phyloP scores from a whole-genome alignment of 352 stramenopile species.

The Globisporangium sylvaticum region DNA sequence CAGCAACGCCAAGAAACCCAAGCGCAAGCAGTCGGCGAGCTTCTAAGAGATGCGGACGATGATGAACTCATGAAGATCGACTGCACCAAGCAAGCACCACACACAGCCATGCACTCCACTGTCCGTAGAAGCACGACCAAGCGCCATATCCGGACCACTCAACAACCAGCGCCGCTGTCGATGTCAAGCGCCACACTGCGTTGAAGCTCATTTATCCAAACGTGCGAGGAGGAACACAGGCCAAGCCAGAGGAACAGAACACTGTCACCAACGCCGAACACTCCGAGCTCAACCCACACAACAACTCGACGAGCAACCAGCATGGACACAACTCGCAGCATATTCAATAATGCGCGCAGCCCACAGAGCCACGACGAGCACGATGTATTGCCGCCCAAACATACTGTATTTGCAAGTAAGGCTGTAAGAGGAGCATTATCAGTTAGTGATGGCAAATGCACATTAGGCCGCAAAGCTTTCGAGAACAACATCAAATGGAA shows the following conservation, averaged over 20 bases:
- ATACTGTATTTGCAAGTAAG: background rate
- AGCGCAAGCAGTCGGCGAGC: constrained; percentile 20
- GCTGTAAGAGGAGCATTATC: background rate
- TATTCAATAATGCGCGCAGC: background rate
- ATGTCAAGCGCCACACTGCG: background rate
- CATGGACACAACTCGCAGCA: background rate
- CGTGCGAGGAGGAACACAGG: background rate
- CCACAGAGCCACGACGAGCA: background rate
- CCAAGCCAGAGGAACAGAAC: background rate
- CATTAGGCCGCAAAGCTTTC: background rate
- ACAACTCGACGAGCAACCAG: background rate
- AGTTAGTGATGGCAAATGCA: background rate
- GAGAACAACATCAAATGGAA: constrained; percentile 10
- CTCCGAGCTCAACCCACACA: background rate
- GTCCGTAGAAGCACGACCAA: background rate
- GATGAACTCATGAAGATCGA: background rate
- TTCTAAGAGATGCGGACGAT: constrained; percentile 9
- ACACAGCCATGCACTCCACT: background rate
- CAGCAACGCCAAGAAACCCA: constrained; percentile 23
- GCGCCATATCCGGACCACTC: background rate
- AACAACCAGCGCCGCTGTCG: background rate
- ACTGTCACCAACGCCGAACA: constrained; percentile 6
- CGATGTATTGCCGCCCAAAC: background rate
- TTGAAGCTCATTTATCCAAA: background rate
- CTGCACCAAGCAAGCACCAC: background rate